phyloP scores from a whole-genome alignment of 2,329 filamentous ascomycete species.

The Chaetomiaceae sp. region DNA sequence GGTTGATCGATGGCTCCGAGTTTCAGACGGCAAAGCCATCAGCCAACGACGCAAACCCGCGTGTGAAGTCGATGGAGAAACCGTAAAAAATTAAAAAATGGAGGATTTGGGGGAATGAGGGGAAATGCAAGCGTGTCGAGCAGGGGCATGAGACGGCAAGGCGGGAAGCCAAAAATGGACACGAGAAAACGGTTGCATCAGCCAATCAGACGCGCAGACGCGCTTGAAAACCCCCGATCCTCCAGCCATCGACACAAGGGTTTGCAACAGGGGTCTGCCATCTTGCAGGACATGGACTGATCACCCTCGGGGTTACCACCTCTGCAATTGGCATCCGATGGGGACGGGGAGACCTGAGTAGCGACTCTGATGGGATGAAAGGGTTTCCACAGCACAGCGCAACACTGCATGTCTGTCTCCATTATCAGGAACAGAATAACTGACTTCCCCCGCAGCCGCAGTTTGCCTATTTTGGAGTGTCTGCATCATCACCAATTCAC shows the following conservation, averaged over 20 bases:
- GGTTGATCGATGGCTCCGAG: too few relatives aligned
- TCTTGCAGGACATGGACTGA: not conserved
- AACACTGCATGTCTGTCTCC: too few relatives aligned
- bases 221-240: constrained; percentile 18
- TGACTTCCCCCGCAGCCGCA: too few relatives aligned
- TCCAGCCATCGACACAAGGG: constrained; percentile 22
- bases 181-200: constrained; percentile 43
- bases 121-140: constrained; percentile 12
- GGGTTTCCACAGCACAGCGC: too few relatives aligned
- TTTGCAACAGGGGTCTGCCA: constrained; percentile 15
- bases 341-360: not conserved
- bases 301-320: not conserved
- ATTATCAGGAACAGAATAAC: too few relatives aligned
- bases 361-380: not conserved
- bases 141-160: constrained; percentile 22
- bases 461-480: too few relatives aligned
- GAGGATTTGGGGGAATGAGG: constrained; percentile 5
- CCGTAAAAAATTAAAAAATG: not conserved
- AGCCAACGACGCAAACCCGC: too few relatives aligned
- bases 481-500: too few relatives aligned
- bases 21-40: not conserved
- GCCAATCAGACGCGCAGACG: constrained; percentile 30
- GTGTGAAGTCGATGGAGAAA: too few relatives aligned
- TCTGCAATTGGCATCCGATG: not conserved
- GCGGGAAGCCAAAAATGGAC: constrained; percentile 33